phyloP scores from a whole-genome alignment of 2,329 filamentous ascomycete species.

The Cercospora nicotianae region DNA sequence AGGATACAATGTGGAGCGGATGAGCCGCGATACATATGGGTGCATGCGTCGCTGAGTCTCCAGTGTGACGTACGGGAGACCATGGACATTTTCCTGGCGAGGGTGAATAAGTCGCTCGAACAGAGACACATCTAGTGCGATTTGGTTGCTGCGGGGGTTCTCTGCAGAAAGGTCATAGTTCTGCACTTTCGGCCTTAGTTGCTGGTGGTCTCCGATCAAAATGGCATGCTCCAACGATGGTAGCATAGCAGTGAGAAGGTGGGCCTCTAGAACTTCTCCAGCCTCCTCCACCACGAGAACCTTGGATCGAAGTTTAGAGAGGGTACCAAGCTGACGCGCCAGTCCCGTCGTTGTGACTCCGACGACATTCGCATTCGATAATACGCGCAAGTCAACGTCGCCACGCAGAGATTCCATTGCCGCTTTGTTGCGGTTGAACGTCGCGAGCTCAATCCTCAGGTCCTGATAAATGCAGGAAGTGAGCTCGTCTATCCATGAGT shows the following conservation, averaged over 20 bases:
- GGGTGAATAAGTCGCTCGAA: constrained; percentile 60
- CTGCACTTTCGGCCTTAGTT: constrained; percentile 60
- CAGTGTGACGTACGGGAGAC: constrained; percentile 43
- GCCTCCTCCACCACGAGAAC: constrained; percentile 58
- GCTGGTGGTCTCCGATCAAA: constrained; percentile 64
- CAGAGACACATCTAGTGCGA: constrained; percentile 59
- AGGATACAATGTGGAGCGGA: constrained; percentile 60
- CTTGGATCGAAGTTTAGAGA: constrained; percentile 53
- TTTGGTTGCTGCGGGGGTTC: constrained; percentile 46
- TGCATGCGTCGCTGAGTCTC: constrained; percentile 66
- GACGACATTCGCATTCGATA: constrained; percentile 52
- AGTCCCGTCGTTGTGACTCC: constrained; percentile 62
- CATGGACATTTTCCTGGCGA: background rate
- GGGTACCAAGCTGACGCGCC: constrained; percentile 52
- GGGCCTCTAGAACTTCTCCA: constrained; percentile 66
- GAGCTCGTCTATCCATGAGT: constrained; percentile 13
- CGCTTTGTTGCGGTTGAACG: background rate
- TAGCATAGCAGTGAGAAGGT: constrained; percentile 60
- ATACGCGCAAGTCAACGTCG: constrained; percentile 44
- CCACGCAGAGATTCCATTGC: constrained; percentile 16
- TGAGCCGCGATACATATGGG: constrained; percentile 60
- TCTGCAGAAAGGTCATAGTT: constrained; percentile 58
- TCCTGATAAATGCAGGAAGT: constrained; percentile 14
- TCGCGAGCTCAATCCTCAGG: constrained; percentile 15
- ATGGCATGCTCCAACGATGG: constrained; percentile 62